Percentiles rank a stretch among this genome's conserved stretches.
phyloP scores from a whole-genome alignment of 768 basidiomycete genomes.

The Austroboletus festivus region DNA sequence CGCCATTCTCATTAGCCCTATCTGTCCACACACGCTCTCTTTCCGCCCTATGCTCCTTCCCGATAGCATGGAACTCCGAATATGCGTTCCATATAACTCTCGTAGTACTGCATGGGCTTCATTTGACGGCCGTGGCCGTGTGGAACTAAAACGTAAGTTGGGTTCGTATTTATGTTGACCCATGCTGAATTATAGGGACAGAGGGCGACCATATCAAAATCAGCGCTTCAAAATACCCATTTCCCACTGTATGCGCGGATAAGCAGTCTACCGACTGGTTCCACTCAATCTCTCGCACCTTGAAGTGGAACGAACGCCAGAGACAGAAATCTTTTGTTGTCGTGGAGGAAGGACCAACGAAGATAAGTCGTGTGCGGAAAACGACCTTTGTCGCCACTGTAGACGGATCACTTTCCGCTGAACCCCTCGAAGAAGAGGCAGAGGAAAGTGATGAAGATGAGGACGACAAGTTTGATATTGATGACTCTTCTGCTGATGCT shows the following conservation, averaged over 20 bases:
- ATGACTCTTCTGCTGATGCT: conserved; percentile 74
- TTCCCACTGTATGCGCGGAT: conserved; percentile 97
- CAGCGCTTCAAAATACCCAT: conserved; percentile 94
- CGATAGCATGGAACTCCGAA: conserved; percentile 96
- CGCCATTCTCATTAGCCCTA: conserved; percentile 92
- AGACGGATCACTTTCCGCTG: conserved; percentile 15
- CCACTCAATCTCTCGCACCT: conserved; percentile 90
- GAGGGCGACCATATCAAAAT: conserved; percentile 99
- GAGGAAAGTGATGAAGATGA: conserved; percentile 41
- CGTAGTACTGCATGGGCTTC: conserved; percentile 98
- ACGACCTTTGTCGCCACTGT: conserved; percentile 2
- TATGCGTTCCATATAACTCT: conserved; percentile 99
- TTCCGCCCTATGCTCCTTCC: conserved; percentile 99
- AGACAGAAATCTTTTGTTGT: conserved; percentile 98
- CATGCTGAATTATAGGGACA: conserved; percentile 32
- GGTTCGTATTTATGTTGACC: neutral
- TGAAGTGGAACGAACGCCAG: conserved; percentile 99
- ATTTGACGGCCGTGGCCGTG: conserved; percentile 94
- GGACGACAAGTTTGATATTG: conserved; percentile 82
- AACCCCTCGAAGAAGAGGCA: conserved; percentile 40
- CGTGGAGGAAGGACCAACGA: conserved; percentile 79
- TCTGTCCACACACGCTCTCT: conserved; percentile 97
- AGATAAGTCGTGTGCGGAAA: conserved; percentile 32
- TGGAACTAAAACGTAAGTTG: conserved; percentile 88
- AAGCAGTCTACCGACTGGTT: conserved; percentile 99